A percentile compares a stretch with the other conserved stretches of the same genome.
phyloP scores from a whole-genome alignment of 1,139 yeast species.

The Kodamaea sp. region DNA sequence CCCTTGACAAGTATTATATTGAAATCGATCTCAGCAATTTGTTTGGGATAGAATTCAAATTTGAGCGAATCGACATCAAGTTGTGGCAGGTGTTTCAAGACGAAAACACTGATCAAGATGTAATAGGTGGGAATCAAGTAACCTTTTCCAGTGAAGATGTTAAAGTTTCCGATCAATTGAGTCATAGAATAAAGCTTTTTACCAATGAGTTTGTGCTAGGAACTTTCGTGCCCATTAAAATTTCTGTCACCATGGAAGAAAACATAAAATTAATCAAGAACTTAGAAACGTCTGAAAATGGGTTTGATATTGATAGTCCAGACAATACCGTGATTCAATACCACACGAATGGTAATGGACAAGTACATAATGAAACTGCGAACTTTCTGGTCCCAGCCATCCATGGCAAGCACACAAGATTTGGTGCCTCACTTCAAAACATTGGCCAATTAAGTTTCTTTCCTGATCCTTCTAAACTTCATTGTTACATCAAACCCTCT shows the following conservation, averaged over 20 bases:
- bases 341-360: conserved; percentile 3
- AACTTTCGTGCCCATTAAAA: conserved; percentile 22
- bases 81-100: conserved; percentile 12
- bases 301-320: conserved; percentile 7
- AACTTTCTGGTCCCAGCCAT: neutral
- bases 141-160: conserved; percentile 13
- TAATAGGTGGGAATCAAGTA: conserved; percentile 9
- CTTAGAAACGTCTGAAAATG: conserved; percentile 4
- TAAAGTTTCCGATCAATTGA: conserved; percentile 8
- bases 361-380: neutral
- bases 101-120: neutral
- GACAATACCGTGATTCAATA: conserved; percentile 16
- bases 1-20: conserved; percentile 24
- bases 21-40: conserved; percentile 26
- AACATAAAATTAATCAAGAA: conserved; percentile 18
- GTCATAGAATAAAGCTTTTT: conserved; percentile 21
- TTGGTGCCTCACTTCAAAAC: neutral
- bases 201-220: conserved; percentile 29
- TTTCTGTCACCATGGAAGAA: conserved; percentile 22
- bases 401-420: neutral
- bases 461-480: conserved; percentile 23
- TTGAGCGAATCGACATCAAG: conserved; percentile 22
- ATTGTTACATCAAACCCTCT: conserved; percentile 24
- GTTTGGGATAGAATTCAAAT: conserved; percentile 27
- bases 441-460: conserved; percentile 9